Evolutionary conservation across 139 green algal species (phyloP).

Genomic region (Tetraselmis striata): DNA sequence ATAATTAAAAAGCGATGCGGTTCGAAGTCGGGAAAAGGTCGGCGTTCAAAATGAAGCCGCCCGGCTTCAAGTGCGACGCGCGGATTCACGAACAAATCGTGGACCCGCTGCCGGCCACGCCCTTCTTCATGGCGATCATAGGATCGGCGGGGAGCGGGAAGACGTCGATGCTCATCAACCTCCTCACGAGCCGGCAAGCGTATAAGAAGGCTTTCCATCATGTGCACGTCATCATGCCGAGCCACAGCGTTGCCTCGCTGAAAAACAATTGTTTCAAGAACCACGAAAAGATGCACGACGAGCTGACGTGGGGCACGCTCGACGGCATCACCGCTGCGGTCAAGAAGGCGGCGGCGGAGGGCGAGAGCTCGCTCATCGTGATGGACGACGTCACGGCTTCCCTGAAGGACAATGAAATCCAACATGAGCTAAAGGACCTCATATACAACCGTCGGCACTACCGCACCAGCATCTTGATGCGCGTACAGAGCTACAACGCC

Average conservation of each 20-base stretch:
- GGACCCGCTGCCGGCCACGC: not conserved
- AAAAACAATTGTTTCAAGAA: not conserved
- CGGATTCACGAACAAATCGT: not conserved
- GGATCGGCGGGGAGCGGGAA: not conserved
- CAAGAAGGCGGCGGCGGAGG: not conserved
- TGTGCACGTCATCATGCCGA: not conserved
- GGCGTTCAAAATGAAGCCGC: not conserved
- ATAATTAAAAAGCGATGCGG: not conserved
- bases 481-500: not conserved
- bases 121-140: not conserved
- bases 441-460: not conserved
- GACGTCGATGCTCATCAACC: not conserved
- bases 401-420: not conserved
- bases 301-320: not conserved
- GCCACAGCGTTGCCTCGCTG: not conserved
- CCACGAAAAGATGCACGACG: not conserved
- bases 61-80: not conserved
- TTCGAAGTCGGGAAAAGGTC: not conserved
- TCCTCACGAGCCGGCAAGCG: not conserved
- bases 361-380: not conserved
- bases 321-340: not conserved
- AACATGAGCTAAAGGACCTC: not conserved
- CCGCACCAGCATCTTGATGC: not conserved
- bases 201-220: not conserved
- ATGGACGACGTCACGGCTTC: not conserved